Percentiles rank a stretch among this genome's conserved stretches.
phyloP scores from a whole-genome alignment of 371 early-diverging fungal species.

The Mucor lusitanicus region DNA sequence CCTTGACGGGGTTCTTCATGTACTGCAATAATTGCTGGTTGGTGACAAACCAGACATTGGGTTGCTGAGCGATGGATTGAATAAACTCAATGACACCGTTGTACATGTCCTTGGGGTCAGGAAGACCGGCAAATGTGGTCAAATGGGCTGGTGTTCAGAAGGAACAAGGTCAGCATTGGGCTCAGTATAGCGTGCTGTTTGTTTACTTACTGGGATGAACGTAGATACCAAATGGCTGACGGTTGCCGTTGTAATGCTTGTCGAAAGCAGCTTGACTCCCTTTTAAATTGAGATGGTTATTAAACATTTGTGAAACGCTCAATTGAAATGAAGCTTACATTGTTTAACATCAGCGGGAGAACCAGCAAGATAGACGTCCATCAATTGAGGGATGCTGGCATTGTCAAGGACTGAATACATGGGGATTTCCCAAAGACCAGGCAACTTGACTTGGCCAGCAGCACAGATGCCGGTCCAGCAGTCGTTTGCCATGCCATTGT shows the following conservation, averaged over 20 bases:
- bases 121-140: slow-evolving; percentile 42
- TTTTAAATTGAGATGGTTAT: not conserved
- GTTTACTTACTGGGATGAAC: slow-evolving; percentile 50
- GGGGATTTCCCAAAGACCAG: slow-evolving; percentile 76
- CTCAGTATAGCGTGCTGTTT: not conserved
- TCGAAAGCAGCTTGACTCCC: slow-evolving; percentile 53
- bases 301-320: not conserved
- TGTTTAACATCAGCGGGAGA: slow-evolving; percentile 41
- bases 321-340: slow-evolving; percentile 5
- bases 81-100: slow-evolving; percentile 48
- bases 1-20: slow-evolving; percentile 70
- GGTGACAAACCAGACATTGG: slow-evolving; percentile 68
- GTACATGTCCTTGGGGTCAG: slow-evolving; percentile 44
- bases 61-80: slow-evolving; percentile 40
- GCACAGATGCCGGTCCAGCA: slow-evolving; percentile 62
- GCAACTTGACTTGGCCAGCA: slow-evolving; percentile 37
- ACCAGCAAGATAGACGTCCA: slow-evolving; percentile 70
- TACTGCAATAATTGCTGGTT: slow-evolving; percentile 65
- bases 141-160: slow-evolving; percentile 43
- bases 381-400: slow-evolving; percentile 48
- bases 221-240: slow-evolving; percentile 73
- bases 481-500: slow-evolving; percentile 70
- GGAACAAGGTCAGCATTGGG: not conserved
- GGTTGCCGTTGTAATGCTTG: slow-evolving; percentile 60
- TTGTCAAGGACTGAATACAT: slow-evolving; percentile 55